These are phyloP conservation scores for Pythium guiyangense DNA, from an alignment of 352 stramenopile species.

Conservation along the genomic window DNA sequence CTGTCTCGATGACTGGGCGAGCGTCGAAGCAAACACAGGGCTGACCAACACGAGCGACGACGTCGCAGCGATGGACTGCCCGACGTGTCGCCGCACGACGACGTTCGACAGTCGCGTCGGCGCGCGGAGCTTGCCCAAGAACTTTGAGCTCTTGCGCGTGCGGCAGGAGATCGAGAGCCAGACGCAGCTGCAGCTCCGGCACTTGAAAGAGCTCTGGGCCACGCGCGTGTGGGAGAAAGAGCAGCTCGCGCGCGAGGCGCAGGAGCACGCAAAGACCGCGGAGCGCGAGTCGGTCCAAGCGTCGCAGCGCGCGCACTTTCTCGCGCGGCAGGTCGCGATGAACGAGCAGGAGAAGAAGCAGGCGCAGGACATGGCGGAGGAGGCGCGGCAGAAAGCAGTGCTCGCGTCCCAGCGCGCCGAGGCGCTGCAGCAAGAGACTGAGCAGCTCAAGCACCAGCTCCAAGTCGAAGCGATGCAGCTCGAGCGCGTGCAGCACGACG, in stretches of 20 bases:
- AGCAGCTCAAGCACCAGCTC: slow-evolving; percentile 67
- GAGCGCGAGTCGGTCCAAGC: slow-evolving; percentile 75
- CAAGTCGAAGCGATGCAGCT: slow-evolving; percentile 67
- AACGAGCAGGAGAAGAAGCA: slow-evolving; percentile 79
- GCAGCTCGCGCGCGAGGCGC: slow-evolving; percentile 54
- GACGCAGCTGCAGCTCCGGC: slow-evolving; percentile 47
- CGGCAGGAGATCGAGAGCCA: slow-evolving; percentile 78
- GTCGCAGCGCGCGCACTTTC: slow-evolving; percentile 53
- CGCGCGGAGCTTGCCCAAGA: slow-evolving; percentile 68
- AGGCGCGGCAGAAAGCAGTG: slow-evolving; percentile 52
- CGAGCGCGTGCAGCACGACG: slow-evolving; percentile 64
- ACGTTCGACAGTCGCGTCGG: slow-evolving; percentile 34
- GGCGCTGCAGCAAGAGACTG: slow-evolving; percentile 66
- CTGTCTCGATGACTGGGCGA: slow-evolving; percentile 66
- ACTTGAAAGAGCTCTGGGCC: slow-evolving; percentile 47
- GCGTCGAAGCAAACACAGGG: slow-evolving; percentile 20
- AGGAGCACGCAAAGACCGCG: slow-evolving; percentile 63
- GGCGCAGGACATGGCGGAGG: slow-evolving; percentile 62
- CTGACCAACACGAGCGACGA: slow-evolving; percentile 15
- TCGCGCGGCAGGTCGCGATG: slow-evolving; percentile 77
- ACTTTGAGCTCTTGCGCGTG: slow-evolving; percentile 82
- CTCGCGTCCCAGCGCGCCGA: slow-evolving; percentile 67
- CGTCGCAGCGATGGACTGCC: slow-evolving; percentile 52
- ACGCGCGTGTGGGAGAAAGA: slow-evolving; percentile 75
- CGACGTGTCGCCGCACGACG: slow-evolving; percentile 63